Base-by-base conservation (phyloP, 2,329 filamentous ascomycete genomes). In the Amesomyces nigricolor region DNA sequence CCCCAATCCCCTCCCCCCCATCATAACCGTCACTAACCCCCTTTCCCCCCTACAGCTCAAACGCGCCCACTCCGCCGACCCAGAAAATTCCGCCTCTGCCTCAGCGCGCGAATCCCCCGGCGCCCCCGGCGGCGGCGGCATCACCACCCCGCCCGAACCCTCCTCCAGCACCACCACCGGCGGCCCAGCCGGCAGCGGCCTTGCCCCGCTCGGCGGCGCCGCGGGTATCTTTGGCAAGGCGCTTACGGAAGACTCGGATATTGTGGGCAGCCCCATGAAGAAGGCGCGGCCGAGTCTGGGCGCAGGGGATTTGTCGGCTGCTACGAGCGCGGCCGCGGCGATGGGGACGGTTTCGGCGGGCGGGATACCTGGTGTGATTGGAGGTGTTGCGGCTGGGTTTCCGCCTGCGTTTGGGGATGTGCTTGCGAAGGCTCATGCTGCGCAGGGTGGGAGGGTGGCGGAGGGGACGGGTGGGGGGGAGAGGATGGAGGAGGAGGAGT, bases 11-110 rank as follows among this genome's bases (percentile, higher is more conserved):
- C 22, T 16, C 6, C n/a, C 1, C 17, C 16, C 19, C 11, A 4
- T 29, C 16, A 5, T 16, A 10, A 5, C 3, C 52, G 19, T 16
- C 51, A 44, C 62, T 72, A 58, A 73, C 58, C 5, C 5, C n/a
- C 14, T 4, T 35, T 62, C 30, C 32, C 39, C 7, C 17, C 17
- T 38, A 65, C 65, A 91, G 88, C 82, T 92, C 60, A 92, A 92
- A 76, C 81, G 88, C 61, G 86, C 88, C 61, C 88, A 90, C 68
- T 91, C 88, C 9, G 81, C 80, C 39, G 88, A 91, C 49, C 85
- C 83, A 10, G 75, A 87, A 17, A 35, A 35, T 7, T 77, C 75
- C 65, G 66, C 69, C 61, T 66, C 72, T 13, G 32, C 9, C 56
- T 63, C 58, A 51, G 75, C 72, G 51, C 71, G 75, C 47, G 75